Evolutionary conservation across 1,284 basidiomycete species (phyloP).

Genomic region (Ganoderma sinense): DNA sequence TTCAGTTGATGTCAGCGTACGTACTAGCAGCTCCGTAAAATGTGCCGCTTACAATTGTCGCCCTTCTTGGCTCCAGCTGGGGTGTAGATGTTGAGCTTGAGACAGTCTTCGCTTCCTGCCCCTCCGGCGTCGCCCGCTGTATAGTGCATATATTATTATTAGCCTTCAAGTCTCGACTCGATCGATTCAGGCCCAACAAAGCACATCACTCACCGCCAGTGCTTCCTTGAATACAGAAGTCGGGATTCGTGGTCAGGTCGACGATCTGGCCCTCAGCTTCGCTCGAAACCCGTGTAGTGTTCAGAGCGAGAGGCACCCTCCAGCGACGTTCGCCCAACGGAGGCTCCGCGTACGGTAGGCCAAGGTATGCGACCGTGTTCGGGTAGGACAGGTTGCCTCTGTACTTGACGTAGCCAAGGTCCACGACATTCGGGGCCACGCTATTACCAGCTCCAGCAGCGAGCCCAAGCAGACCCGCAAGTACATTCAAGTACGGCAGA

Average conservation of each 20-base stretch:
- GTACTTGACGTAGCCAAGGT: slow-evolving; percentile 46
- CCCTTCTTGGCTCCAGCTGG: slow-evolving; percentile 40
- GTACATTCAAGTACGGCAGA: not conserved
- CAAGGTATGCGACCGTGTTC: slow-evolving; percentile 62
- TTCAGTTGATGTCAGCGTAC: not conserved
- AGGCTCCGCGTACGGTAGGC: slow-evolving; percentile 54
- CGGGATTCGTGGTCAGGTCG: slow-evolving; percentile 57
- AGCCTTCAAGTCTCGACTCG: not conserved
- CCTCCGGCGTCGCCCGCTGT: slow-evolving; percentile 61
- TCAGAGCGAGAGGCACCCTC: slow-evolving; percentile 44
- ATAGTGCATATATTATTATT: not conserved
- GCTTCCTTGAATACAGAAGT: slow-evolving; percentile 65
- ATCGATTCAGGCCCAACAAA: not conserved
- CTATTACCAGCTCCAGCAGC: not conserved
- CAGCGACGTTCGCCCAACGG: slow-evolving; percentile 48
- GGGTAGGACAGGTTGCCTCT: slow-evolving; percentile 58
- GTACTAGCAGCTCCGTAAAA: not conserved
- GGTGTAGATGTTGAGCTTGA: slow-evolving; percentile 53
- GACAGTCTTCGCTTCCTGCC: slow-evolving; percentile 63
- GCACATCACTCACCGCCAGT: slow-evolving; percentile 49
- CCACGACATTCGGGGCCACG: slow-evolving; percentile 31
- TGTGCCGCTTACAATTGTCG: slow-evolving; percentile 39
- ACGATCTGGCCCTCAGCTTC: slow-evolving; percentile 48
- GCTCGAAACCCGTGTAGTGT: slow-evolving; percentile 43
- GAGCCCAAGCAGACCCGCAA: not conserved